Evolutionary conservation across 176 grass and related monocot species (phyloP).

Genomic region (Alloteropsis semialata): DNA sequence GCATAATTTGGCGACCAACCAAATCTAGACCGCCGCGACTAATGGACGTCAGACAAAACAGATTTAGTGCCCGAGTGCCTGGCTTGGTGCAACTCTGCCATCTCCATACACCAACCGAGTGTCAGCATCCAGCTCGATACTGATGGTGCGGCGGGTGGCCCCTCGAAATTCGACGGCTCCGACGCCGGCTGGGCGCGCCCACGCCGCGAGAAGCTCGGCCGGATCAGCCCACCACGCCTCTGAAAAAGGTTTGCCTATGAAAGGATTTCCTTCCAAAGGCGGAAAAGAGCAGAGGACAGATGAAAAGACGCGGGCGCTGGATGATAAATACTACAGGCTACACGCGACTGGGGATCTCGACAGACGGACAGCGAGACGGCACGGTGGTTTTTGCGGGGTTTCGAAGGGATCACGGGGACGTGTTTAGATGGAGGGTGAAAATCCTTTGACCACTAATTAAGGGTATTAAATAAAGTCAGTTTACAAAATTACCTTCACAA

Average conservation of each 20-base stretch:
- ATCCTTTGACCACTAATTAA: too few species aligned
- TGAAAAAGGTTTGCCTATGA: background rate
- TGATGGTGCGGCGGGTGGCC: background rate
- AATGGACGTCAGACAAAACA: background rate
- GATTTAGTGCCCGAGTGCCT: background rate
- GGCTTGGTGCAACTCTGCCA: conserved; percentile 15
- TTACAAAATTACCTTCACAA: too few species aligned
- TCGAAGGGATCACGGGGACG: conserved; percentile 47
- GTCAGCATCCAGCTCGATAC: background rate
- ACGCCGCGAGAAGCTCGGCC: background rate
- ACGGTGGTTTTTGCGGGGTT: conserved; percentile 48
- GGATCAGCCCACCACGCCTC: background rate
- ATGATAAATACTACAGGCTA: background rate
- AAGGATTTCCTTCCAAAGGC: background rate
- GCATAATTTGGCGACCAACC: conserved; percentile 15
- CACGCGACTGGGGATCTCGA: background rate
- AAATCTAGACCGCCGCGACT: background rate
- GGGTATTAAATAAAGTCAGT: too few species aligned
- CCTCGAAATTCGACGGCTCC: background rate
- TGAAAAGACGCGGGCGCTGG: background rate
- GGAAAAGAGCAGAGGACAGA: background rate
- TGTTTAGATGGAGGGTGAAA: too few species aligned
- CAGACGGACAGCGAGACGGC: background rate
- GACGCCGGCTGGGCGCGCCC: background rate
- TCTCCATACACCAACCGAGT: background rate